Evolutionary conservation across 2,329 filamentous ascomycete species (phyloP), one percentile per base, ranked within the genome.

Genomic region (Botrytis pseudocinerea): DNA sequence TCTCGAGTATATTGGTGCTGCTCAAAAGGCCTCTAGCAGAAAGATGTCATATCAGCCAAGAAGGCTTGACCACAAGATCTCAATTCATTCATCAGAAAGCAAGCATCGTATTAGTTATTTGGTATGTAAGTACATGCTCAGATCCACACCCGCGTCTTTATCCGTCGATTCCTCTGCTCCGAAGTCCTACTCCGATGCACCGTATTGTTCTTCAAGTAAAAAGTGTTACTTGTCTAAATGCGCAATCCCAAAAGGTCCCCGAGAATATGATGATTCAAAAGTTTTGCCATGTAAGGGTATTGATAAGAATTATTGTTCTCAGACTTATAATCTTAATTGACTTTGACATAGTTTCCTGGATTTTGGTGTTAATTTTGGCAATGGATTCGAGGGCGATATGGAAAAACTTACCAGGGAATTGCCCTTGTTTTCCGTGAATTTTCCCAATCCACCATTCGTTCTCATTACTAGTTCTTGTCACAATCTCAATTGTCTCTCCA

Each of bases 391-490:
- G n/a, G 22, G 20, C 20, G 22, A 71, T 18, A 25, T 22, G 18
- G 62, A 22, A 42, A 44, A 60, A 75, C 89, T 81, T 86, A 97
- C 96, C 96, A 84, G 96, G 96, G 82, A 99, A 99, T 81, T 98
- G 95, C 40, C 96, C 96, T 80, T 93, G 86, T 83, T 91, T 92
- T 66, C 92, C 94, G 74, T 92, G 87, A 71, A 97, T 81, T 81
- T 90, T 93, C 54, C 96, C 96, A 14, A 87, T 91, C 96, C 96
- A 99, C 96, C 96, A 99, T 83, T 99, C 96, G 78, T 99, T 98
- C 69, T 93, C 91, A 79, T 97, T 98, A 75, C 88, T 87, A n/a
- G 94, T 97, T 77, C 93, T 88, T 74, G 87, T 87, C 3, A 96
- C 82, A 78, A 99, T 95, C 82, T 98, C 95, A 79, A 99, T 98